phyloP scores from a whole-genome alignment of 176 grass and related monocot species.

The Avena atlantica region DNA sequence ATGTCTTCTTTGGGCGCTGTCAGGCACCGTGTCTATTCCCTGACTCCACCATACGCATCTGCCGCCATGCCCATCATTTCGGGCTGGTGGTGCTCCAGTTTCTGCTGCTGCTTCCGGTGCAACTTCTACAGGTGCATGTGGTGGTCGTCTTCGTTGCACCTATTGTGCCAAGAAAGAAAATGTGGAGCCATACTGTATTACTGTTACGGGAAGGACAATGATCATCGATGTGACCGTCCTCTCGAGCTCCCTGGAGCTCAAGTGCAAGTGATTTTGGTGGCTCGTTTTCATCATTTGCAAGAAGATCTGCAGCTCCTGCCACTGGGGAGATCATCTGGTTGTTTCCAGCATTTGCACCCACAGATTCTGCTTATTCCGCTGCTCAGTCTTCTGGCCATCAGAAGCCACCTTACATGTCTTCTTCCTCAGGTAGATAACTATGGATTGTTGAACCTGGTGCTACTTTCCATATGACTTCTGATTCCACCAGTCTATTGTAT shows the following conservation, averaged over 20 bases:
- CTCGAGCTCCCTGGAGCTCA: background rate
- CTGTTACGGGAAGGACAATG: background rate
- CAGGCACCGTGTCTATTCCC: background rate
- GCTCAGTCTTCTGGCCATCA: background rate
- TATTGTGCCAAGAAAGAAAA: background rate
- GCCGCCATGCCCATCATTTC: background rate
- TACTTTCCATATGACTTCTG: background rate
- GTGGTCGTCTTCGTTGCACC: background rate
- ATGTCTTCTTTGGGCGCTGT: background rate
- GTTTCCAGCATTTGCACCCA: background rate
- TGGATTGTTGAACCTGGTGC: background rate
- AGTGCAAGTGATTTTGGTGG: background rate
- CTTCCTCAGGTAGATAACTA: background rate
- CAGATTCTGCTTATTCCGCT: background rate
- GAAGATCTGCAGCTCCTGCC: background rate
- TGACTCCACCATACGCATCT: background rate
- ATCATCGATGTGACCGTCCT: background rate
- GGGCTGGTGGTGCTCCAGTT: background rate
- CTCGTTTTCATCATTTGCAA: background rate
- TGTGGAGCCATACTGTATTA: background rate
- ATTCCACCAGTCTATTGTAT: background rate
- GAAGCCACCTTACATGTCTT: background rate
- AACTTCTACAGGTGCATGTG: background rate
- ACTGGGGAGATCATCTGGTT: background rate
- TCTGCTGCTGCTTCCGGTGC: background rate